Conservation (phyloP, 176 grass and related monocot genomes). For the Carex littledalei region DNA sequence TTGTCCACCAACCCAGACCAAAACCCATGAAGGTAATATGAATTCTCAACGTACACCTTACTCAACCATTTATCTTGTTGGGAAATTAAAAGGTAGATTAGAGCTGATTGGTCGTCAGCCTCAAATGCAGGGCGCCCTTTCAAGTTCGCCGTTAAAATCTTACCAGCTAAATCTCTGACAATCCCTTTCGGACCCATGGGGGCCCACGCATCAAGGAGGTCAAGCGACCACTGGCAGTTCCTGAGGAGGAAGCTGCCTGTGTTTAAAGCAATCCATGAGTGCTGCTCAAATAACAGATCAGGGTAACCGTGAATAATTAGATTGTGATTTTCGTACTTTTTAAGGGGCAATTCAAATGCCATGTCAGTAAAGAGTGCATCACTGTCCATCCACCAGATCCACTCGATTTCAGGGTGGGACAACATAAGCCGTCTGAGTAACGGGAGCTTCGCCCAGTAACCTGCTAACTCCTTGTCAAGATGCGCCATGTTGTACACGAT, state of each 20-base stretch:
- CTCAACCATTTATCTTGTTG: slow-evolving; percentile 52
- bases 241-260: slow-evolving; percentile 68
- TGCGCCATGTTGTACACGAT: slow-evolving; percentile 41
- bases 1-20: slow-evolving; percentile 50
- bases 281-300: slow-evolving; percentile 36
- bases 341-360: slow-evolving; percentile 58
- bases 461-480: slow-evolving; percentile 39
- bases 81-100: slow-evolving; percentile 55
- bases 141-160: slow-evolving; percentile 39
- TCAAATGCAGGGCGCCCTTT: slow-evolving; percentile 48
- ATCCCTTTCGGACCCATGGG: slow-evolving; percentile 50
- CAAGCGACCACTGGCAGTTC: slow-evolving; percentile 84
- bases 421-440: slow-evolving; percentile 65
- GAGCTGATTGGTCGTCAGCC: slow-evolving; percentile 77
- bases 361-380: slow-evolving; percentile 79
- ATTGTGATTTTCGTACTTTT: slow-evolving; percentile 38
- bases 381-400: slow-evolving; percentile 83
- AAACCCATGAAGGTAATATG: slow-evolving; percentile 57
- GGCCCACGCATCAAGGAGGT: slow-evolving; percentile 71
- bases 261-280: slow-evolving; percentile 47
- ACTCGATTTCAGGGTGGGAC: slow-evolving; percentile 78
- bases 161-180: slow-evolving; percentile 43
- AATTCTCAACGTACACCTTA: slow-evolving; percentile 61
- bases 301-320: slow-evolving; percentile 51
- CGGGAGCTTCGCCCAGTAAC: slow-evolving; percentile 58